These are phyloP conservation scores for Eucalyptus regnans DNA, from an alignment of 345 rosid genomes.

Conservation along the genomic window DNA sequence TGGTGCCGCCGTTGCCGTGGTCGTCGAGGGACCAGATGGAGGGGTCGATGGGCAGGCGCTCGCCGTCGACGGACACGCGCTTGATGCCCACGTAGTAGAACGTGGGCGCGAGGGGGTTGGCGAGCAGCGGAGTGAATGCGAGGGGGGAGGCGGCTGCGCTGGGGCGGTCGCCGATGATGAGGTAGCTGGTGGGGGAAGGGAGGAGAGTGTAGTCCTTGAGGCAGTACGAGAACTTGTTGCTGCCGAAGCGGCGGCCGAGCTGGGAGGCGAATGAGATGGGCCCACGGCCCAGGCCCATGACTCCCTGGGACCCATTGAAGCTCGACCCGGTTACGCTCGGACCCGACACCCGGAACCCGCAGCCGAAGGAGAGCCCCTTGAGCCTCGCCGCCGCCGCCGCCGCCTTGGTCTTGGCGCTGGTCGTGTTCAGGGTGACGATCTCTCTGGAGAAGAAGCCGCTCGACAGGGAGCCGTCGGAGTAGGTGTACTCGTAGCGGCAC, in stretches of 20 bases:
- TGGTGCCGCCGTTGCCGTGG: conserved; percentile 75
- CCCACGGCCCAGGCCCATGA: conserved; percentile 84
- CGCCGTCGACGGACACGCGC: conserved; percentile 31
- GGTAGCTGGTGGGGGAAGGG: conserved; percentile 80
- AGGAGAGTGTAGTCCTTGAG: conserved; percentile 71
- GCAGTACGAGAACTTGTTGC: conserved; percentile 75
- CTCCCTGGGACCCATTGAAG: conserved; percentile 79
- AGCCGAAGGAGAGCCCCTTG: conserved; percentile 47
- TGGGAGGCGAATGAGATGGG: conserved; percentile 74
- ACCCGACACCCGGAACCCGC: conserved; percentile 71
- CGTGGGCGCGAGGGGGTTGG: conserved; percentile 53
- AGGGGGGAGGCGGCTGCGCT: not conserved
- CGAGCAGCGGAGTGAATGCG: conserved; percentile 51
- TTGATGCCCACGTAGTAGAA: conserved; percentile 56
- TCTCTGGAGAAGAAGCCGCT: conserved; percentile 63
- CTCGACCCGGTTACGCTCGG: conserved; percentile 52
- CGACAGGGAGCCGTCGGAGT: conserved; percentile 61
- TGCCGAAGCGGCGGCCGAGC: conserved; percentile 64
- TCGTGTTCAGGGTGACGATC: conserved; percentile 44
- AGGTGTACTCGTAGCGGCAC: conserved; percentile 62
- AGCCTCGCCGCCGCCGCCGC: conserved; percentile 12
- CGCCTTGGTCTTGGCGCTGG: conserved; percentile 13
- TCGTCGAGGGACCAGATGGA: conserved; percentile 67
- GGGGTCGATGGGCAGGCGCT: conserved; percentile 38
- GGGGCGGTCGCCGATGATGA: conserved; percentile 33